Base-by-base conservation (phyloP, 768 basidiomycete species). In the Wakefieldia striispora region DNA sequence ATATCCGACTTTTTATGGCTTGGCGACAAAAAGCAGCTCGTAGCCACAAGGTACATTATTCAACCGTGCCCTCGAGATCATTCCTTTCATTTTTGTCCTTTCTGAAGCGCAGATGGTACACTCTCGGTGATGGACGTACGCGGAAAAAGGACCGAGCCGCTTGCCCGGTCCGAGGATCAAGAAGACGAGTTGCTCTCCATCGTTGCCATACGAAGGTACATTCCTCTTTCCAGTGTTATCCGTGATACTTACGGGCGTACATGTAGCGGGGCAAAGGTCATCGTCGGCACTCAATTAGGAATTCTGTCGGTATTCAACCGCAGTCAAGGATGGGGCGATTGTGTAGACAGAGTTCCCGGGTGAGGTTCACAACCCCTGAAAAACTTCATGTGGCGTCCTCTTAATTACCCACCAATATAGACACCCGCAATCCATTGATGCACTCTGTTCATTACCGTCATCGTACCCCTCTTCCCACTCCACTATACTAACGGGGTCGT, bases 131-230 rank as follows among this genome's bases (percentile, higher is more conserved):
- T 95, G 64, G 95, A 97, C 58, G 81, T 95, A 21, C 82, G 94
- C 50, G 84, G 89, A 16, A 92, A 85, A 57, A 90, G 89, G 59
- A 54, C 75, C 12, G 80, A 86, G 43, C 90, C 91, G 1, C 70
- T 89, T 50, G 86, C 86, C 1, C 88, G 93, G 46, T 95, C 92
- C 14, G 94, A 95, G 64, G 91, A 95, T 71, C 95, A 97, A 65
- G 95, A 97, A 61, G 95, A 97, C 63, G 95, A 97, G 61, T 72
- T 97, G 38, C 75, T 97, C 9, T 91, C 91, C 6, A 81, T 93
- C 38, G 83, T 87, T 27, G 67, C 91, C 14, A 93, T 97, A 66
- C 91, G 88, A 74, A 81, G 84, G 86, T 88, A 61, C 26, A 78
- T 69, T 17, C 33, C 36, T 19, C 26, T 24, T 45, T 36, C 24